Base-by-base conservation (phyloP, 768 basidiomycete genomes). In the Serendipita vermifera region DNA sequence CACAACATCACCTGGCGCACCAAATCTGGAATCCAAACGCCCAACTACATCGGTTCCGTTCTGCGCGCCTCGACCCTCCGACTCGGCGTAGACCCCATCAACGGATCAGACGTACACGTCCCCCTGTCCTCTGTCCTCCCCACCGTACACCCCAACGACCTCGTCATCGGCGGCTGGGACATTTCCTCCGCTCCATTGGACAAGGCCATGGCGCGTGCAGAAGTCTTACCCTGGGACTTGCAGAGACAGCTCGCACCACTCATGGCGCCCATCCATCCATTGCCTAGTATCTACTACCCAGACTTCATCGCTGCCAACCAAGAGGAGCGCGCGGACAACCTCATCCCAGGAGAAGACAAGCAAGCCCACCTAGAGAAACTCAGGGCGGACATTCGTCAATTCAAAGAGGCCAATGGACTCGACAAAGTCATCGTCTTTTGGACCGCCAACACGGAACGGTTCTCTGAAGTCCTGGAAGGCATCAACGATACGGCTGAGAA, bases 401-500 rank as follows among this genome's bases (percentile, higher is more conserved):
- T 98, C 80, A 98, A 97, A 75, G 64, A 72, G 55, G 72, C 81
- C 59, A 80, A 98, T 67, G 74, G 71, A 17, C 81, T 98, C 43
- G 93, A 93, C 68, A 85, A 85, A 57, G 80, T 89, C 59, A 71
- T 99, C 64, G 85, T 98, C 60, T 93, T 98, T 76, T 98, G 94
- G 94, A 98, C 94, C 14, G 92, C 89, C 63, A 97, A 99, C 74
- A 99, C 94, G 15, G 96, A 98, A 75, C 86, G 94, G 58, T 99
- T 92, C 79, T 83, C 86, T 62, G 90, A 91, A 60, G 82, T 99
- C 70, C 83, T 97, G 68, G 77, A 86, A 11, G 96, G 94, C 38
- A 80, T 97, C 58, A 98, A 98, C 70, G 93, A 99, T 67, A 93
- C 91, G 13, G 85, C 90, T 2, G 85, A 86, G 63, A 86, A 85